Base-by-base conservation (phyloP, 495 filamentous ascomycete species). In the Penicillium cosmopolitanum region DNA sequence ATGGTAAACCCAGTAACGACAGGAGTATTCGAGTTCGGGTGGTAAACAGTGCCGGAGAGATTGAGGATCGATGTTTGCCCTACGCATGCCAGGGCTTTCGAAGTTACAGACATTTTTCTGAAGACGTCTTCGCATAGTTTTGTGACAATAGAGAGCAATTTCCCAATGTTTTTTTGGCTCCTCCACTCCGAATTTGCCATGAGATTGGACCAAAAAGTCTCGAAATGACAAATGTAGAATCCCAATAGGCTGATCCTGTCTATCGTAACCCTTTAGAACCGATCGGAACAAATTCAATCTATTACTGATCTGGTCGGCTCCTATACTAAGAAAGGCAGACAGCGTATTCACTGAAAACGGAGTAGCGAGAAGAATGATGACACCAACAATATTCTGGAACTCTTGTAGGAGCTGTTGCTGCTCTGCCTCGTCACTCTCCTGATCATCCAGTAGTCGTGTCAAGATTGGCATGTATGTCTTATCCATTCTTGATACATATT, bases 51-150 rank as follows among this genome's bases (percentile, higher is more conserved):
- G 16, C 13, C 40, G 16, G 48, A 77, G 67, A 18, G 9, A 48
- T 12, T 55, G 18, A 28, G 5, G 3, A 54, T 69, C 44, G 28
- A 80, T 67, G 4, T 77, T 64, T 28, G 19, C 19, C 44, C 21
- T 48, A 2, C 10, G 44, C 2, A 9, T 25, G 21, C 44, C 19
- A 11, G 19, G 19, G 21, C 21, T 48, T 23, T 19, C 0, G 1
- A 77, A 50, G 40, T 66, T 56, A 55, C 72, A 80, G 5, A 82
- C 78, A 61, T 82, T 59, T 51, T 68, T 43, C 35, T 62, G 48
- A 4, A 77, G 65, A 21, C 55, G 40, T 28, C 53, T 44, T 21
- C 60, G 68, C 66, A 77, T 76, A 5, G 69, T 40, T 36, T 60
- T 31, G 28, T 80, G 63, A 62, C 67, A 80, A 1, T 2, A 50